A percentile compares a stretch with the other conserved stretches of the same genome.
phyloP scores from a whole-genome alignment of 345 rosid genomes.

The Eucalyptus sp. region DNA sequence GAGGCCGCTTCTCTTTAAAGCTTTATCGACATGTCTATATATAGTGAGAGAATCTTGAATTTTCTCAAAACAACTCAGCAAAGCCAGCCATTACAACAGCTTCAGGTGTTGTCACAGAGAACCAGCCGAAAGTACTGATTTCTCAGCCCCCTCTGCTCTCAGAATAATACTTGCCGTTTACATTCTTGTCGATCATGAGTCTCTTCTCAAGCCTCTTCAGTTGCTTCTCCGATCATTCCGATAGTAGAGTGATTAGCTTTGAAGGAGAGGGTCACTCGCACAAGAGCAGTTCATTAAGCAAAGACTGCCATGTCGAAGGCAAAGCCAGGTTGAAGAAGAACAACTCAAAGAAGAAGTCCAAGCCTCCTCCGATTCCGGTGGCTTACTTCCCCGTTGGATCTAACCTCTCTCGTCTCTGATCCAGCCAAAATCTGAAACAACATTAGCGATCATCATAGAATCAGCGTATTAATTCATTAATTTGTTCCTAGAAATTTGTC shows the following conservation, averaged over 20 bases:
- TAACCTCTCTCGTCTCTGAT: neutral
- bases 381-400: conserved; percentile 3
- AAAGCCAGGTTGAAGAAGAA: neutral
- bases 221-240: conserved; percentile 4
- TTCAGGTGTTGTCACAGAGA: neutral
- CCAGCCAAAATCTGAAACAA: neutral
- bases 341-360: neutral
- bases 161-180: neutral
- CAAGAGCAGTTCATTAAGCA: neutral
- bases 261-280: neutral
- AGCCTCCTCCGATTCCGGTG: neutral
- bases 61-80: neutral
- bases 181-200: neutral
- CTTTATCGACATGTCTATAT: neutral
- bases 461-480: neutral
- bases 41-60: neutral
- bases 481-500: neutral
- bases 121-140: neutral
- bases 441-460: neutral
- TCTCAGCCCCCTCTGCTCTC: neutral
- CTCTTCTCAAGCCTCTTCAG: neutral
- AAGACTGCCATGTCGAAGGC: neutral
- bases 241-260: neutral
- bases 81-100: neutral
- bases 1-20: neutral